Conservation (phyloP, 2,329 filamentous ascomycete genomes). For the Fusarium chuoi region DNA sequence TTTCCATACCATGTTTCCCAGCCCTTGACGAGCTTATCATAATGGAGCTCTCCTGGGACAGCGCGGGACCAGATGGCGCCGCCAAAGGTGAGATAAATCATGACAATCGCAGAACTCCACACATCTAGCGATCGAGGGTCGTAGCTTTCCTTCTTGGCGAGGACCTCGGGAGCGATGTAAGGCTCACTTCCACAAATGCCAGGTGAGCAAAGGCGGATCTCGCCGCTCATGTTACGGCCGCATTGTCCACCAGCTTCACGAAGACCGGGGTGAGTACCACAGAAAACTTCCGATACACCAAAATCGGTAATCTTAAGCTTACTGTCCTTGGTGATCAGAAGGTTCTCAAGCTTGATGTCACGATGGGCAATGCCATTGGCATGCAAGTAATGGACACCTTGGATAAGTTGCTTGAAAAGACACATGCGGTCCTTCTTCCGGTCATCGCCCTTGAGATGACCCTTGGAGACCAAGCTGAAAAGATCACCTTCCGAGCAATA, state of each 20-base stretch:
- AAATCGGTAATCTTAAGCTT: conserved; percentile 93
- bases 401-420: conserved; percentile 88
- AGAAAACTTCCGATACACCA: conserved; percentile 88
- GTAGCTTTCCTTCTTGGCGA: conserved; percentile 71
- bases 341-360: conserved; percentile 90
- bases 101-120: conserved; percentile 87
- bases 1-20: conserved; percentile 75
- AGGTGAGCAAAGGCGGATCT: conserved; percentile 76
- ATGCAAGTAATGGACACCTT: conserved; percentile 85
- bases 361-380: conserved; percentile 87
- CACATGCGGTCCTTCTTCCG: conserved; percentile 78
- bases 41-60: conserved; percentile 65
- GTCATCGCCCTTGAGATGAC: conserved; percentile 72
- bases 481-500: conserved; percentile 87
- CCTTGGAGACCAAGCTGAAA: conserved; percentile 77
- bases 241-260: conserved; percentile 78
- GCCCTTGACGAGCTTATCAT: conserved; percentile 70
- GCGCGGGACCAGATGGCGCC: conserved; percentile 81
- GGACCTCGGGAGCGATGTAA: conserved; percentile 88
- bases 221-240: conserved; percentile 75
- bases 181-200: conserved; percentile 87
- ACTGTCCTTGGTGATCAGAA: conserved; percentile 81
- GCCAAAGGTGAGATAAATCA: conserved; percentile 78
- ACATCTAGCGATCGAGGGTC: conserved; percentile 86
- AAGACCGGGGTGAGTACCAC: conserved; percentile 81